These are phyloP conservation scores for Ophiostoma populinum DNA, from an alignment of 2,329 filamentous ascomycete genomes.

Conservation along the genomic window DNA sequence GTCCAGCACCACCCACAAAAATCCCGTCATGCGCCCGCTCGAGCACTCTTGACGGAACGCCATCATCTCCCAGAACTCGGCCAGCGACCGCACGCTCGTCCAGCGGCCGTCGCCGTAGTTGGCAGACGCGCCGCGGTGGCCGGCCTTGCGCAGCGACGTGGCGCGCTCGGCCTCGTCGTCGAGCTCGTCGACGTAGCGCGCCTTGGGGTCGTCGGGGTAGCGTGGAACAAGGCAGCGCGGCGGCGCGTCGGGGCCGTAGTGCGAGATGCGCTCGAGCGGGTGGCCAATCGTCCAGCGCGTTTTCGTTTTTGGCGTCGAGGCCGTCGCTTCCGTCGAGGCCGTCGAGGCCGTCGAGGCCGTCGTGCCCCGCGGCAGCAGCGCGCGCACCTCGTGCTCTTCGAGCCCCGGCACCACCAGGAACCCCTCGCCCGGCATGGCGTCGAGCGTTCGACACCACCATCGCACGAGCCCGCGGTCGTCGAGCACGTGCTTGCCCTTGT, in stretches of 20 bases:
- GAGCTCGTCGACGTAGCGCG: conserved; percentile 72
- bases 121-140: background rate
- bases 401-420: conserved; percentile 81
- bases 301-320: background rate
- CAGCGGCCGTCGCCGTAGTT: conserved; percentile 42
- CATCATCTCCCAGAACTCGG: conserved; percentile 99
- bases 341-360: too few species aligned
- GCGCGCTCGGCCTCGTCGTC: conserved; percentile 61
- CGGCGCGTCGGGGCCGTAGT: conserved; percentile 49
- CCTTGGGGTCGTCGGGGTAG: conserved; percentile 91
- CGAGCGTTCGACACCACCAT: conserved; percentile 87
- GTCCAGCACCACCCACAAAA: conserved; percentile 84
- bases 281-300: conserved; percentile 27
- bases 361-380: conserved; percentile 57
- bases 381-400: conserved; percentile 62
- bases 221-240: conserved; percentile 73
- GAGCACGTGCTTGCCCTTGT: conserved; percentile 72
- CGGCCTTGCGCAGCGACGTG: conserved; percentile 17
- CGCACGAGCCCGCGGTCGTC: conserved; percentile 79
- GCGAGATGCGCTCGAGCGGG: conserved; percentile 27
- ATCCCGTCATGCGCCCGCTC: conserved; percentile 78
- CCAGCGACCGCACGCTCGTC: conserved; percentile 66
- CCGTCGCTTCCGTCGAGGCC: too few species aligned
- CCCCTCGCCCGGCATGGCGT: conserved; percentile 54
- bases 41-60: conserved; percentile 91